A percentile compares a stretch with the other conserved stretches of the same genome.
Evolutionary conservation across 192 early-diverging fungal genomes (phyloP).

Genomic region (Kickxella alabastrina): DNA sequence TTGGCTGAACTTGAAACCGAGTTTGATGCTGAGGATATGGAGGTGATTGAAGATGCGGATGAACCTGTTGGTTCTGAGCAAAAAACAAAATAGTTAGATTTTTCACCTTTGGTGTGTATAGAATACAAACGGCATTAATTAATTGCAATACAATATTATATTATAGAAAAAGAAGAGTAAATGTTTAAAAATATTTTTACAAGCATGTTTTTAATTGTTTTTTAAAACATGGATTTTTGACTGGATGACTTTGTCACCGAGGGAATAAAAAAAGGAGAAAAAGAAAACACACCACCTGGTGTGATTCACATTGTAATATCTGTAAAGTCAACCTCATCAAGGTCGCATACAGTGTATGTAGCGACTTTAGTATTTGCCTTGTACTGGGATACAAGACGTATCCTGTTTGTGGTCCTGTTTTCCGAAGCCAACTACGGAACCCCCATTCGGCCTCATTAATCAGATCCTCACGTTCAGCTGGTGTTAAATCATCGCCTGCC

Average conservation of each 20-base stretch:
- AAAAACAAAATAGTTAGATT: no score
- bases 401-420: slow-evolving; percentile 18
- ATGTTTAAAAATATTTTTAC: background rate
- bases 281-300: background rate
- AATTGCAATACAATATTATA: no score
- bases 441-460: slow-evolving; percentile 38
- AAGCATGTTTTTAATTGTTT: background rate
- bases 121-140: no score
- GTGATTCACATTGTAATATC: slow-evolving; percentile 16
- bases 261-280: background rate
- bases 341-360: slow-evolving; percentile 16
- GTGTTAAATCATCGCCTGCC: slow-evolving; percentile 11
- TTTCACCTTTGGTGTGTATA: no score
- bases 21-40: background rate
- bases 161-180: no score
- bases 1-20: no score
- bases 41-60: background rate
- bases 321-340: slow-evolving; percentile 36
- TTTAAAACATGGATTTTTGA: no score
- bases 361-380: slow-evolving; percentile 38
- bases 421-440: slow-evolving; percentile 33
- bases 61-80: no score
- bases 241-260: no score
- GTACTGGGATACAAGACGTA: slow-evolving; percentile 46
- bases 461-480: slow-evolving; percentile 23